phyloP scores from a whole-genome alignment of 1,139 yeast genomes.

The Debaryomycetaceae sp. region DNA sequence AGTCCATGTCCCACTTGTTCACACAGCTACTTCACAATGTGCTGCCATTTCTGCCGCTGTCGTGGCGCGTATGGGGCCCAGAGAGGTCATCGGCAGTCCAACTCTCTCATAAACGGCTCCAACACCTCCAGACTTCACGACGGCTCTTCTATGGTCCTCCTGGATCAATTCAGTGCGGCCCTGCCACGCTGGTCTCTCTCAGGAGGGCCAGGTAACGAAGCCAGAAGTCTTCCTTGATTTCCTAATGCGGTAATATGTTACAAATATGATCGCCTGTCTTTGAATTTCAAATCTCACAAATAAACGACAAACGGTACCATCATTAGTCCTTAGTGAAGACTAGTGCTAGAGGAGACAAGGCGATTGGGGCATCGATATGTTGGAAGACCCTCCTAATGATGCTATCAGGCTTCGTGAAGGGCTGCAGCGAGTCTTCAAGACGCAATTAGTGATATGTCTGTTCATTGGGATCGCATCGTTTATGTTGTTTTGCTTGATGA shows the following conservation, averaged over 20 bases:
- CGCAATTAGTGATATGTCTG: slow-evolving; percentile 39
- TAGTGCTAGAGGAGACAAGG: neutral
- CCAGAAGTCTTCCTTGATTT: neutral
- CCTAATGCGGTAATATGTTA: slow-evolving; percentile 2
- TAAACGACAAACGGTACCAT: no score
- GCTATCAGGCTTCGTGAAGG: slow-evolving; percentile 21
- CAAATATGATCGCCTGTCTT: neutral
- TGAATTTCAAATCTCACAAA: neutral
- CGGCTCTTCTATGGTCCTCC: no score
- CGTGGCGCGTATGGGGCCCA: no score
- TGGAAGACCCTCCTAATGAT: slow-evolving; percentile 6
- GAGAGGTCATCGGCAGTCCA: no score
- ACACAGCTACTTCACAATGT: no score
- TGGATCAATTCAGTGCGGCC: no score
- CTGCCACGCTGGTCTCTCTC: no score
- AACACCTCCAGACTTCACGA: no score
- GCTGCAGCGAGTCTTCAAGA: slow-evolving; percentile 43
- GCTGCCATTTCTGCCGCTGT: no score
- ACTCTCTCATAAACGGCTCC: no score
- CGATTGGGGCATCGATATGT: slow-evolving; percentile 1
- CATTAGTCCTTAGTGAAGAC: neutral
- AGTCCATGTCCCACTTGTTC: no score
- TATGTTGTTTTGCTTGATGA: slow-evolving; percentile 36
- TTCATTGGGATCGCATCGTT: slow-evolving; percentile 36
- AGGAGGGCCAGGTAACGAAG: no score